Base-by-base conservation (phyloP, 345 rosid genomes). In the Turnera subulata region DNA sequence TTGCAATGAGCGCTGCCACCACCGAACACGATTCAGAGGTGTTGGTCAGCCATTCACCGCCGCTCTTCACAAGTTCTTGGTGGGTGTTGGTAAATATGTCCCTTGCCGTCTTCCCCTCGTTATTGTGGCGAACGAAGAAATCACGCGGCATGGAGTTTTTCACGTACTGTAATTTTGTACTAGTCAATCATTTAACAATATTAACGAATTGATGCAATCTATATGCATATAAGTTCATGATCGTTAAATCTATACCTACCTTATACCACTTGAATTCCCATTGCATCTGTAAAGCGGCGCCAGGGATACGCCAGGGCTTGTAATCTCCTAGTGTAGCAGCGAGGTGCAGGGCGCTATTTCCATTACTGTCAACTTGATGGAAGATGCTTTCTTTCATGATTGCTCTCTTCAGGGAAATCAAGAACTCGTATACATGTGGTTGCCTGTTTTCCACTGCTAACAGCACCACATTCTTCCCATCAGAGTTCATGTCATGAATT, bases 231-330 rank as follows among this genome's bases (percentile, higher is more conserved):
- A n/a, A n/a, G n/a, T n/a, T n/a, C n/a, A n/a, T n/a, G n/a, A n/a
- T n/a, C n/a, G n/a, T n/a, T n/a, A 15, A 39, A 8, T 47, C 24
- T 4, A 14, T 26, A 5, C 18, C 7, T 75, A 82, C 88, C 84
- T 82, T 47, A 18, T 59, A 82, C 88, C 88, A 82, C 74, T 73
- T 82, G 22, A 77, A 52, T 66, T 82, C 88, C 88, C 88, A 82
- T 46, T 82, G 83, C 84, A 82, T 80, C 37, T 82, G 84, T 22
- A 80, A 53, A 20, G 84, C 84, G 18, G 79, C 75, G 0, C 82
- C 81, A 0, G 83, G 81, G 50, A 80, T 79, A 11, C 64, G 77
- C 84, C 84, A 74, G n/a, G 88, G 80, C 60, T 58, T 68, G 49
- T 68, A 60, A 7, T 73, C 72, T 5, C 83, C 75, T 1, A 71